Evolutionary conservation across 176 grass and related monocot genomes (phyloP).

Genomic region (Carex cristatella): DNA sequence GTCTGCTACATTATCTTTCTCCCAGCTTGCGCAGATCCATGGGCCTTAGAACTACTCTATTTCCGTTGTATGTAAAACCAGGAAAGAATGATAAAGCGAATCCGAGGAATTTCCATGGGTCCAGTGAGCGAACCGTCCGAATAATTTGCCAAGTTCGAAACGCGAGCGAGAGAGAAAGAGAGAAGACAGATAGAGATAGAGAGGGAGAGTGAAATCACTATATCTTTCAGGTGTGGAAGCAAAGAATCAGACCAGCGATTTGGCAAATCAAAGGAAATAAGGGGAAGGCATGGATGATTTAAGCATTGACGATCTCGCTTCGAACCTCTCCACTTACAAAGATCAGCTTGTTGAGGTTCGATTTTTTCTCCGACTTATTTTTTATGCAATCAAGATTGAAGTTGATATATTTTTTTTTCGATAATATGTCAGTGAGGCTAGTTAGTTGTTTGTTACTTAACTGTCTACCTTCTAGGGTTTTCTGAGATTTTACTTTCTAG

Average conservation of each 20-base stretch:
- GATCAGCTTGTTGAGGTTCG: conserved; percentile 84
- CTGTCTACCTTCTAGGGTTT: conserved; percentile 10
- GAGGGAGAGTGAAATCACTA: neutral
- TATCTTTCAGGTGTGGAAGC: neutral
- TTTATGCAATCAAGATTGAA: neutral
- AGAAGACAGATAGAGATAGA: neutral
- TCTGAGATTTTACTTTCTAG: neutral
- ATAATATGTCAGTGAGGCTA: neutral
- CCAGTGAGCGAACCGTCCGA: neutral
- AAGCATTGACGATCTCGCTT: conserved; percentile 83
- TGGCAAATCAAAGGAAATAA: neutral
- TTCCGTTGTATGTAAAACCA: neutral
- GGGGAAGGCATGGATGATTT: conserved; percentile 60
- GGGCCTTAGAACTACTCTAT: neutral
- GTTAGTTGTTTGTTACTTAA: neutral
- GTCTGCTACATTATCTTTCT: neutral
- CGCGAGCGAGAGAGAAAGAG: neutral
- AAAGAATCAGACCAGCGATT: neutral
- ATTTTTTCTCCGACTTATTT: neutral
- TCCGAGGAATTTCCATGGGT: neutral
- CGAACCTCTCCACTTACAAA: conserved; percentile 84
- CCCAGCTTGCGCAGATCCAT: neutral
- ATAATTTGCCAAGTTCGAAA: neutral
- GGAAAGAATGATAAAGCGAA: neutral
- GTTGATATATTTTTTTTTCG: neutral